Percentiles rank a stretch among this genome's conserved stretches.
Evolutionary conservation across 805 yeast species (phyloP).

Genomic region (Cyberlindnera mycetangii): DNA sequence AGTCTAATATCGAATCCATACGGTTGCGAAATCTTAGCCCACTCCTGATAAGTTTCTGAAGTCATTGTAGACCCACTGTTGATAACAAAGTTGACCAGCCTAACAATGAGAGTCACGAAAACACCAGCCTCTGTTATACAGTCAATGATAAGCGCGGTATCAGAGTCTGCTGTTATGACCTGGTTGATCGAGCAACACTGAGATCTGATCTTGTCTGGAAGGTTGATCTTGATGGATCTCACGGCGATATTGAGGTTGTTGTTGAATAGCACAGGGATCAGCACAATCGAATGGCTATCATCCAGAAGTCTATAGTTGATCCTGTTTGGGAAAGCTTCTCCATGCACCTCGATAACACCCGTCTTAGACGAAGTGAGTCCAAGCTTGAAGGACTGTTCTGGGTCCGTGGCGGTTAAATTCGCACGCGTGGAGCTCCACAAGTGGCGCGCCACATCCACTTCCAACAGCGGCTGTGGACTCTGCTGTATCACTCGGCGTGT

Average conservation of each 20-base stretch:
- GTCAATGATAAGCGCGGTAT: slow-evolving; percentile 43
- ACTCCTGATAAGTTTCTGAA: slow-evolving; percentile 33
- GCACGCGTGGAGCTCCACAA: slow-evolving; percentile 19
- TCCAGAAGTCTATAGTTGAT: slow-evolving; percentile 22
- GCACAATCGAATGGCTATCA: slow-evolving; percentile 16
- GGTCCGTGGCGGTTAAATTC: slow-evolving; percentile 11
- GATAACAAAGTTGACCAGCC: slow-evolving; percentile 40
- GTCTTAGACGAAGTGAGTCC: slow-evolving; percentile 18
- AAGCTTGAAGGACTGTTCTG: slow-evolving; percentile 22
- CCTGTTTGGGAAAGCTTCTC: slow-evolving; percentile 35
- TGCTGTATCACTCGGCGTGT: slow-evolving; percentile 9
- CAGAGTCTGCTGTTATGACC: slow-evolving; percentile 27
- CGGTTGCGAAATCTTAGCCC: slow-evolving; percentile 71
- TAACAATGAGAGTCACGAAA: slow-evolving; percentile 47
- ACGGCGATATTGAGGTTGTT: slow-evolving; percentile 22
- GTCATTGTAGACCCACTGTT: slow-evolving; percentile 11
- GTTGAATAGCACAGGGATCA: slow-evolving; percentile 25
- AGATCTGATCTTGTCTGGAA: slow-evolving; percentile 36
- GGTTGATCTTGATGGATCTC: slow-evolving; percentile 28
- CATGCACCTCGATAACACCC: slow-evolving; percentile 31
- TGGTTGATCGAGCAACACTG: slow-evolving; percentile 39
- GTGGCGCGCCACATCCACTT: slow-evolving; percentile 26
- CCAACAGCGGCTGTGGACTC: slow-evolving; percentile 6
- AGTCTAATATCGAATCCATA: slow-evolving; percentile 56
- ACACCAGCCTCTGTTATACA: slow-evolving; percentile 49